These are phyloP conservation scores for Rhizophagus prolifer DNA, from an alignment of 192 early-diverging fungal genomes.

Conservation along the genomic window DNA sequence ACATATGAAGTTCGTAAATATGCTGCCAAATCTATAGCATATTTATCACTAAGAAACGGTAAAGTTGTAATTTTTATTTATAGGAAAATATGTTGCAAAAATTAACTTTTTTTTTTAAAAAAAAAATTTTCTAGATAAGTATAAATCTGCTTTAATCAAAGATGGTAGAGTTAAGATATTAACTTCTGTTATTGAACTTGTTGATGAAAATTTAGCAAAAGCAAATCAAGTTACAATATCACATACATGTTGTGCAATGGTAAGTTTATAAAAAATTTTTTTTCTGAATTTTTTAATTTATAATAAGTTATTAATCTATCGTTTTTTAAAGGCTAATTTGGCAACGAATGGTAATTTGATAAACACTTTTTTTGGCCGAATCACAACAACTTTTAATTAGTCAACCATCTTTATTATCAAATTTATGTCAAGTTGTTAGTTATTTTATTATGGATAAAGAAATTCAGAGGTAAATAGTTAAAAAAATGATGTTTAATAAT, in stretches of 20 bases:
- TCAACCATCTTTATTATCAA: slow-evolving; percentile 45
- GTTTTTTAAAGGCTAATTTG: slow-evolving; percentile 47
- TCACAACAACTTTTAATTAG: slow-evolving; percentile 51
- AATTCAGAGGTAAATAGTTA: slow-evolving; percentile 44
- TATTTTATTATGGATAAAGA: slow-evolving; percentile 44
- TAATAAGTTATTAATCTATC: background rate
- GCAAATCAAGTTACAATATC: slow-evolving; percentile 42
- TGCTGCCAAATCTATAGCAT: slow-evolving; percentile 56
- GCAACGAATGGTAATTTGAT: slow-evolving; percentile 52
- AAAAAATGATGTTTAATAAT: background rate
- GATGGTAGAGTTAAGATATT: slow-evolving; percentile 27
- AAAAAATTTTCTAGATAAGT: slow-evolving; percentile 33
- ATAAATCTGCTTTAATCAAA: slow-evolving; percentile 38
- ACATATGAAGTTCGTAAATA: slow-evolving; percentile 53
- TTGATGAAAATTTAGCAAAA: background rate
- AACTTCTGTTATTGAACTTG: background rate
- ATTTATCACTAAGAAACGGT: slow-evolving; percentile 56
- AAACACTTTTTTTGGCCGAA: slow-evolving; percentile 20
- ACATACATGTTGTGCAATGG: slow-evolving; percentile 55
- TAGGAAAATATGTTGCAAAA: background rate
- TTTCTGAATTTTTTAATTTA: background rate
- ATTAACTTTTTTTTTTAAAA: slow-evolving; percentile 6
- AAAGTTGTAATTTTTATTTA: slow-evolving; percentile 31
- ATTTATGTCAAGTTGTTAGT: slow-evolving; percentile 44
- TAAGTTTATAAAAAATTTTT: slow-evolving; percentile 11